These are phyloP conservation scores for Aspergillus niger DNA, from an alignment of 2,329 filamentous ascomycete species.

Conservation along the genomic window DNA sequence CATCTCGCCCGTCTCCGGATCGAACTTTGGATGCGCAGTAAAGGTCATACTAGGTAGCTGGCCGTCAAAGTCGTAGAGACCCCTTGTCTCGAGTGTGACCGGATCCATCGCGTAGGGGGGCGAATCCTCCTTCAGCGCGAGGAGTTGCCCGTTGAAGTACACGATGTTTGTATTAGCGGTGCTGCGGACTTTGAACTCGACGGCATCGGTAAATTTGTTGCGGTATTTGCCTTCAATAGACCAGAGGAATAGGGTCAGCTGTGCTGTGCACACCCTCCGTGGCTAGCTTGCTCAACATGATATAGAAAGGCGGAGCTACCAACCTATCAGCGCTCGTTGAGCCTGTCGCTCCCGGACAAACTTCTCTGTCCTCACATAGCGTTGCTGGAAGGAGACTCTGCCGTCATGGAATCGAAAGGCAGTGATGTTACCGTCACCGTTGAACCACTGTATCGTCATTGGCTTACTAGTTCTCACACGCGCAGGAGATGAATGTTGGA, in stretches of 20 bases:
- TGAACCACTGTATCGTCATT: constrained; percentile 31
- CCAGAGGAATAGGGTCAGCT: too few species aligned
- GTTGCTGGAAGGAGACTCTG: constrained; percentile 36
- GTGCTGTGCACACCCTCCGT: too few species aligned
- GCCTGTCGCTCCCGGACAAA: constrained; percentile 43
- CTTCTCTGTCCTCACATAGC: constrained; percentile 47
- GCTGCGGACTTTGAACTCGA: constrained; percentile 35
- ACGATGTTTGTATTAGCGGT: constrained; percentile 62
- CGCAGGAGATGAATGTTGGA: too few species aligned
- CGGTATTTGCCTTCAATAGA: constrained; percentile 39
- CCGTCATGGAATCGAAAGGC: constrained; percentile 43
- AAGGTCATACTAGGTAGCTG: constrained; percentile 51
- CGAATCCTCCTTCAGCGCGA: constrained; percentile 54
- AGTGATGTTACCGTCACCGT: constrained; percentile 46
- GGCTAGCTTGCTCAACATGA: too few species aligned
- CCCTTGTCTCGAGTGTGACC: constrained; percentile 53
- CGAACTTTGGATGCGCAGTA: constrained; percentile 56
- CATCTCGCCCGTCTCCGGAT: constrained; percentile 54
- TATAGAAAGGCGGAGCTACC: not conserved
- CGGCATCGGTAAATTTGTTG: constrained; percentile 44
- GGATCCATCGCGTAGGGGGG: constrained; percentile 55
- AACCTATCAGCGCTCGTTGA: constrained; percentile 32
- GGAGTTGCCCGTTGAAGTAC: constrained; percentile 55
- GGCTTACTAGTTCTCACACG: too few species aligned
- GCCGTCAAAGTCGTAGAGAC: constrained; percentile 53